These are phyloP conservation scores for Penicillium sp. DNA, from an alignment of 2,329 filamentous ascomycete genomes.

Conservation along the genomic window DNA sequence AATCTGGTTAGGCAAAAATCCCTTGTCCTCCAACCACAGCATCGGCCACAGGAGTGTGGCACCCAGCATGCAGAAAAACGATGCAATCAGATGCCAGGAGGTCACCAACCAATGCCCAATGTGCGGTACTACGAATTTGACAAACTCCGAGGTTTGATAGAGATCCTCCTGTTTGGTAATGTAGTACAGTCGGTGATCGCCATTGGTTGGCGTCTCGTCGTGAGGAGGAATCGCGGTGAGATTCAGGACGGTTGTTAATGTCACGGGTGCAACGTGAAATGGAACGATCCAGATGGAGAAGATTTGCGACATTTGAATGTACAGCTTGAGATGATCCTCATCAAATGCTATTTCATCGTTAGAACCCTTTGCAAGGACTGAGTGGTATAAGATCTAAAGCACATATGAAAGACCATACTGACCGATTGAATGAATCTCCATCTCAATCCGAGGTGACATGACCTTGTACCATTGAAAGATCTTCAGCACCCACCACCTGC, in stretches of 20 bases:
- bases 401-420: constrained; percentile 20
- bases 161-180: constrained; percentile 79
- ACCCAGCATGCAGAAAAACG: constrained; percentile 66
- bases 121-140: constrained; percentile 71
- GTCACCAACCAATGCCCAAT: constrained; percentile 62
- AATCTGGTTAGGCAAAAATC: constrained; percentile 28
- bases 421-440: constrained; percentile 68
- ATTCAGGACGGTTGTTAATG: constrained; percentile 69
- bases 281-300: constrained; percentile 80
- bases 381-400: not conserved
- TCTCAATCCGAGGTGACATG: constrained; percentile 72
- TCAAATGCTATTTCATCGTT: constrained; percentile 65
- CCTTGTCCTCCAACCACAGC: constrained; percentile 54
- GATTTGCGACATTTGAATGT: constrained; percentile 72
- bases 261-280: constrained; percentile 70
- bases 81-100: constrained; percentile 68
- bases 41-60: constrained; percentile 57
- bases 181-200: constrained; percentile 61
- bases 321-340: constrained; percentile 67
- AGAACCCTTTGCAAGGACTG: constrained; percentile 1
- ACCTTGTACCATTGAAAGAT: constrained; percentile 88
- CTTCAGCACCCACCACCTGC: constrained; percentile 66
- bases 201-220: constrained; percentile 20
- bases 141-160: constrained; percentile 76
- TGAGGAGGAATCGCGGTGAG: constrained; percentile 55